Percentiles rank a stretch among this genome's conserved stretches.
These are phyloP conservation scores for Dioscorea dumetorum DNA, from an alignment of 106 monocot genomes.

Conservation along the genomic window DNA sequence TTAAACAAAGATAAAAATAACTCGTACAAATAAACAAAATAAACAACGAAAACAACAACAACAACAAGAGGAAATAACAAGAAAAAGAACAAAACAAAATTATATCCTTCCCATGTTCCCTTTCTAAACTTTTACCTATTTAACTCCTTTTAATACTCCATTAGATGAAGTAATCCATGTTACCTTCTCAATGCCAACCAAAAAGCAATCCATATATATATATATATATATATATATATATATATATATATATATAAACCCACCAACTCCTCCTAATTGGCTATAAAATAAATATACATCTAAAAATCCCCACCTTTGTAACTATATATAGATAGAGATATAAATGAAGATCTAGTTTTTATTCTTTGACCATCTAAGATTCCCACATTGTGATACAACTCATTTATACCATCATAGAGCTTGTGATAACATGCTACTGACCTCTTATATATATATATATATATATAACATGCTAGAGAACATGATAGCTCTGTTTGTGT, in stretches of 20 bases:
- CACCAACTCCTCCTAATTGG: not conserved
- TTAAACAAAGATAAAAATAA: too few relatives aligned
- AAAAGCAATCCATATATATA: not conserved
- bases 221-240: too few relatives aligned
- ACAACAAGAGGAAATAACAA: too few relatives aligned
- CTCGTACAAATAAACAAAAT: too few relatives aligned
- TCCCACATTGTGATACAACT: not conserved
- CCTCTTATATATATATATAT: too few relatives aligned
- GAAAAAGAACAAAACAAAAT: too few relatives aligned
- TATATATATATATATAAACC: not conserved
- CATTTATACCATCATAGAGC: not conserved
- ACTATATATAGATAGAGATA: not conserved
- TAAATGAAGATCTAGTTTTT: not conserved
- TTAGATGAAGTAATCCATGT: constrained; percentile 9
- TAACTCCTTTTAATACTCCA: not conserved
- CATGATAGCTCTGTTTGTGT: not conserved
- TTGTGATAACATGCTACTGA: constrained; percentile 1
- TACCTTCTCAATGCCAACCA: not conserved
- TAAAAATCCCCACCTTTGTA: not conserved
- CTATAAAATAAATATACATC: not conserved
- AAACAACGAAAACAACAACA: too few relatives aligned
- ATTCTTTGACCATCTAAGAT: constrained; percentile 2
- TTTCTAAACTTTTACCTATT: not conserved
- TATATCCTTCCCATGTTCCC: too few relatives aligned
- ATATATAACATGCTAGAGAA: too few relatives aligned